Evolutionary conservation across 148 eudicot species (phyloP).

Genomic region (Arctostaphylos glauca): DNA sequence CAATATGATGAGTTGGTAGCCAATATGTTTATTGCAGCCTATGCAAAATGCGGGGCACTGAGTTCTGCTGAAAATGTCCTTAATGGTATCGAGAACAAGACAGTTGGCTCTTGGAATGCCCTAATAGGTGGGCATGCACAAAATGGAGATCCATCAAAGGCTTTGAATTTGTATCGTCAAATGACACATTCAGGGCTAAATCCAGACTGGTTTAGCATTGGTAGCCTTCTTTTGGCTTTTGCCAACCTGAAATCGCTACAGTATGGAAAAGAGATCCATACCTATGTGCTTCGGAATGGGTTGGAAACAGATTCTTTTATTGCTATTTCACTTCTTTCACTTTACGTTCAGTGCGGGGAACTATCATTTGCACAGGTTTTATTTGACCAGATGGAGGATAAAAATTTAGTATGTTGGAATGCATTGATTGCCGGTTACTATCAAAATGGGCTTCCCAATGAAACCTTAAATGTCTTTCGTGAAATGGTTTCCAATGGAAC

Average conservation of each 20-base stretch:
- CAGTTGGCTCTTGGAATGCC: constrained; percentile 64
- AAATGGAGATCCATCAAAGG: constrained; percentile 48
- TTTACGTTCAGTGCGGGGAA: constrained; percentile 47
- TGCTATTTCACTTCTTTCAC: constrained; percentile 47
- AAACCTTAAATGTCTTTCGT: constrained; percentile 41
- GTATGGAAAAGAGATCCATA: constrained; percentile 54
- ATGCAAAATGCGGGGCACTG: constrained; percentile 55
- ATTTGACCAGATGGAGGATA: constrained; percentile 41
- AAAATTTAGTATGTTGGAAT: constrained; percentile 53
- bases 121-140: constrained; percentile 52
- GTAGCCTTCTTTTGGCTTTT: constrained; percentile 51
- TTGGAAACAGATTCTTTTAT: constrained; percentile 42
- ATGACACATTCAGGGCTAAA: constrained; percentile 40
- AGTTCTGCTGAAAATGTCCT: constrained; percentile 38
- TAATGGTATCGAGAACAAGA: constrained; percentile 29
- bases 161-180: constrained; percentile 35
- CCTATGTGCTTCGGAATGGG: constrained; percentile 54
- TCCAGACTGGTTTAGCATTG: constrained; percentile 50
- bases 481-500: constrained; percentile 34
- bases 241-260: constrained; percentile 30
- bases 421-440: constrained; percentile 64
- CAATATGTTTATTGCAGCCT: constrained; percentile 52
- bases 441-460: constrained; percentile 38
- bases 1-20: constrained; percentile 39
- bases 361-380: constrained; percentile 32